Conservation (phyloP, 352 stramenopile species). For the Globisporangium middletonii region DNA sequence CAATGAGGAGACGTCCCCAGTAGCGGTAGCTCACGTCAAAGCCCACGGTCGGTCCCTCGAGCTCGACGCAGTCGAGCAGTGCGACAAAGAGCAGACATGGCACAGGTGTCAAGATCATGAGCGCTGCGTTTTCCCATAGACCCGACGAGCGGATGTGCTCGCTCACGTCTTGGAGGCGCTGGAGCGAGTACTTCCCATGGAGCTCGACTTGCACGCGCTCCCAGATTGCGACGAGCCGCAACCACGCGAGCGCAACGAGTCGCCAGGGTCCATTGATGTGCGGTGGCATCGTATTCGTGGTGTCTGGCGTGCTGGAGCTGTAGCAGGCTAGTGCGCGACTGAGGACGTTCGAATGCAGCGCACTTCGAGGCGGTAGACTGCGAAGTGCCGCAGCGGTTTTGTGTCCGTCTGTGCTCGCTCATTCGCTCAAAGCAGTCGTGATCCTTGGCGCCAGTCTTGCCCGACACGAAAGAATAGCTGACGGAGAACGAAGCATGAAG, state of each 20-base stretch:
- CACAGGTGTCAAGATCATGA: background rate
- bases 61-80: background rate
- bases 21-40: background rate
- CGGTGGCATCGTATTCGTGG: too few species aligned
- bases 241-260: background rate
- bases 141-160: background rate
- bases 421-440: too few species aligned
- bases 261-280: too few species aligned
- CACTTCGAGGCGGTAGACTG: too few species aligned
- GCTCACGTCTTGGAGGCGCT: background rate
- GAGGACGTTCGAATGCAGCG: too few species aligned
- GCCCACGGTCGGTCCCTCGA: background rate
- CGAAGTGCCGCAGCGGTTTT: too few species aligned
- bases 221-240: background rate
- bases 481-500: too few species aligned
- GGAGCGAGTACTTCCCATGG: constrained; percentile 4
- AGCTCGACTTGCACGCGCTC: constrained; percentile 6
- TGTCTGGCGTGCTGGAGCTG: too few species aligned
- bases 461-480: too few species aligned
- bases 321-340: too few species aligned
- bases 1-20: background rate
- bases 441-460: too few species aligned
- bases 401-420: too few species aligned
- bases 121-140: background rate
- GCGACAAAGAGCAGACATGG: background rate